These are phyloP conservation scores for Aspergillus japonicus DNA, from an alignment of 2,329 filamentous ascomycete species.

Conservation along the genomic window DNA sequence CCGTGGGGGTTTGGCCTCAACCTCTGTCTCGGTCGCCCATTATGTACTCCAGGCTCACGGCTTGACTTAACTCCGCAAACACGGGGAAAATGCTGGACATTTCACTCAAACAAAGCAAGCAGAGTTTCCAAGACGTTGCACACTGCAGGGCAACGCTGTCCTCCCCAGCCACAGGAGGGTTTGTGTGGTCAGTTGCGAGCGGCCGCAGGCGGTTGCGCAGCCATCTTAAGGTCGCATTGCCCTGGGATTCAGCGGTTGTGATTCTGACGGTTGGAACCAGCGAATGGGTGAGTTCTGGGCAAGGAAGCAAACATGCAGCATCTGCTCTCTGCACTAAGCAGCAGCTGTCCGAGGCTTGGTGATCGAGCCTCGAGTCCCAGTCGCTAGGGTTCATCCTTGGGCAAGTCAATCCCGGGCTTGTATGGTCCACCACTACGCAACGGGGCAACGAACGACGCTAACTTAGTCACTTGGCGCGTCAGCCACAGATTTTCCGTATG, in stretches of 20 bases:
- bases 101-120: not conserved
- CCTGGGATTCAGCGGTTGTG: not conserved
- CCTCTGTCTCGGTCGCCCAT: not conserved
- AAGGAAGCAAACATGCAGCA: not conserved
- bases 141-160: not conserved
- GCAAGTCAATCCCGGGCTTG: not conserved
- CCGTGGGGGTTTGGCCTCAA: too few relatives aligned
- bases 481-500: not conserved
- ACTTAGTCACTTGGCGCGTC: not conserved
- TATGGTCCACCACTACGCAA: not conserved
- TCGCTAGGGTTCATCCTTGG: not conserved
- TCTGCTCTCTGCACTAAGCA: not conserved
- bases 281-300: not conserved
- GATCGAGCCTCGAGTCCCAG: not conserved
- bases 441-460: not conserved
- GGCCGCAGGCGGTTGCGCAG: not conserved
- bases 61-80: slow-evolving; percentile 1
- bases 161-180: not conserved
- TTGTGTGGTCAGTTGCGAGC: not conserved
- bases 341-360: not conserved
- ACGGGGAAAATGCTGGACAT: not conserved
- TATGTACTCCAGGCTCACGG: not conserved
- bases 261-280: not conserved
- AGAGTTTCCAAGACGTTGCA: not conserved
- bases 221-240: not conserved